Evolutionary conservation across 1,139 yeast species (phyloP).

Genomic region (Blastobotrys niveus): DNA sequence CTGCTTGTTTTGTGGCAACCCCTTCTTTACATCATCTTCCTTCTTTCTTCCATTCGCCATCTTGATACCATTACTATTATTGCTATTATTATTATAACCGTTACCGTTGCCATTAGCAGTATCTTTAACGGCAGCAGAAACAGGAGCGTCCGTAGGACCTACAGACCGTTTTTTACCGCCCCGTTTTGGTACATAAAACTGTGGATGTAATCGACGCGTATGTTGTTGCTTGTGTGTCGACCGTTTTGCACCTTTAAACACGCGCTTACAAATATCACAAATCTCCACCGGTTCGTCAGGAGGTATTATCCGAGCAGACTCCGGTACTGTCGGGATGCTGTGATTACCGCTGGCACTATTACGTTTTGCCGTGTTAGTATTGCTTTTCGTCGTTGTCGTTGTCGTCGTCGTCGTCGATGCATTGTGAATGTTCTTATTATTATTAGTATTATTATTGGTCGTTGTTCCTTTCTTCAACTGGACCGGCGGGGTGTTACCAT

Average conservation of each 20-base stretch:
- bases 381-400: neutral
- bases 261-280: conserved; percentile 40
- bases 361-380: neutral
- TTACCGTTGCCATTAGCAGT: neutral
- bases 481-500: too few relatives aligned
- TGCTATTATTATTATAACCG: neutral
- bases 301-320: conserved; percentile 7
- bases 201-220: conserved; percentile 41
- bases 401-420: too few relatives aligned
- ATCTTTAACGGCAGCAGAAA: conserved; percentile 2
- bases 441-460: too few relatives aligned
- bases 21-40: too few relatives aligned
- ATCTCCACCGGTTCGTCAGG: conserved; percentile 26
- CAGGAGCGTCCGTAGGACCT: conserved; percentile 8
- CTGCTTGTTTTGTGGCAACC: too few relatives aligned
- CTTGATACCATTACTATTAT: neutral
- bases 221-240: conserved; percentile 45
- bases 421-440: too few relatives aligned
- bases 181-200: conserved; percentile 40
- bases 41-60: too few relatives aligned
- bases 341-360: neutral
- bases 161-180: conserved; percentile 38
- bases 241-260: conserved; percentile 43
- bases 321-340: conserved; percentile 7
- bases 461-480: too few relatives aligned